Evolutionary conservation across 352 stramenopile species (phyloP).

Genomic region (Globisporangium mamillatum): DNA sequence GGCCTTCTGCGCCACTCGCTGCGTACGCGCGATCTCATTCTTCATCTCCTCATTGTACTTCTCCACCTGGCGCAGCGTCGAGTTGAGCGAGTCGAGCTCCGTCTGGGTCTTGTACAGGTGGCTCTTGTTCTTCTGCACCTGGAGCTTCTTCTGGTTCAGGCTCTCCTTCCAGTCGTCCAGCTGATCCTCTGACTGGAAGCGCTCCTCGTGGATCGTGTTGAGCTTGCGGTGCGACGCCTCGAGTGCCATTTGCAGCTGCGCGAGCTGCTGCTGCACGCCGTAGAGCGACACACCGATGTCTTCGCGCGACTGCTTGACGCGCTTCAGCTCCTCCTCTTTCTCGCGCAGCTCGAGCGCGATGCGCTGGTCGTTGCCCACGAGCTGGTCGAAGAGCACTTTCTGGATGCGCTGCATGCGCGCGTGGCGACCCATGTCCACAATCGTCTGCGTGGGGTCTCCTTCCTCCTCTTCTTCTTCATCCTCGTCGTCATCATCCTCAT

Average conservation of each 20-base stretch:
- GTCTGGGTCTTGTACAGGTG: conserved; percentile 80
- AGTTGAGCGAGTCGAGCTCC: conserved; percentile 88
- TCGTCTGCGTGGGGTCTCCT: conserved; percentile 70
- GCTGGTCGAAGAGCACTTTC: conserved; percentile 79
- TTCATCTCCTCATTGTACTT: conserved; percentile 95
- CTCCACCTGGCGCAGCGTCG: conserved; percentile 86
- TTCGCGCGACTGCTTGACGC: conserved; percentile 75
- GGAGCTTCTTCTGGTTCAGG: conserved; percentile 58
- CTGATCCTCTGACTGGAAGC: conserved; percentile 68
- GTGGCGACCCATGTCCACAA: conserved; percentile 76
- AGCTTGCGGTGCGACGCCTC: conserved; percentile 81
- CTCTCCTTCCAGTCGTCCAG: conserved; percentile 69
- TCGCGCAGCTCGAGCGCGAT: conserved; percentile 71
- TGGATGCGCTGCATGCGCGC: conserved; percentile 83
- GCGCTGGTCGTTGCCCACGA: conserved; percentile 71
- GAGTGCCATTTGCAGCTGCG: conserved; percentile 88
- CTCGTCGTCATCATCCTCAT: conserved; percentile 36
- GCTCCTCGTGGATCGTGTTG: conserved; percentile 54
- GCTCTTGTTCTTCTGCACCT: conserved; percentile 54
- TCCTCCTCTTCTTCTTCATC: conserved; percentile 60
- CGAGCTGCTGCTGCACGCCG: conserved; percentile 93
- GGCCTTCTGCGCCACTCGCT: conserved; percentile 92
- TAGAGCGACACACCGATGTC: conserved; percentile 92
- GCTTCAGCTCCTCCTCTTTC: conserved; percentile 72
- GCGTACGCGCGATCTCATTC: conserved; percentile 90